A percentile compares a stretch with the other conserved stretches of the same genome.
These are phyloP conservation scores for Diaporthe humulicola DNA, from an alignment of 2,329 filamentous ascomycete genomes.

Conservation along the genomic window DNA sequence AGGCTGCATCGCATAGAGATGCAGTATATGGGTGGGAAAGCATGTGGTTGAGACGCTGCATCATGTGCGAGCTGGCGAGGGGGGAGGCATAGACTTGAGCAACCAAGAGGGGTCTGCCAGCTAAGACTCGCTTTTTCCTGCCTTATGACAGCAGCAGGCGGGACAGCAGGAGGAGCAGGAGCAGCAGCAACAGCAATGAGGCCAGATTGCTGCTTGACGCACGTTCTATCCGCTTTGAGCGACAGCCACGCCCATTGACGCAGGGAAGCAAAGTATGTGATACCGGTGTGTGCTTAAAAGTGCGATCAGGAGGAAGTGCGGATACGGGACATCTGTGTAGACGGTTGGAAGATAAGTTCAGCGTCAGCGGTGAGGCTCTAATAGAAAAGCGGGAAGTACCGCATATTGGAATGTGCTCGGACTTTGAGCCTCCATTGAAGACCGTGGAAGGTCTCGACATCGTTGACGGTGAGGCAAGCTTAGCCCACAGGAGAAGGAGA, in stretches of 20 bases:
- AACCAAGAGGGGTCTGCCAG: background rate
- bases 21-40: background rate
- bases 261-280: background rate
- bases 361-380: slow-evolving; percentile 1
- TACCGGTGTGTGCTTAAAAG: background rate
- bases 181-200: background rate
- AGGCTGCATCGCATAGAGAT: background rate
- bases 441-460: background rate
- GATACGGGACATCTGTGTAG: background rate
- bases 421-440: background rate
- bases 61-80: background rate
- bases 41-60: background rate
- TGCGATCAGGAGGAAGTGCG: background rate
- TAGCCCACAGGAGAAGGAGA: background rate
- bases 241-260: background rate
- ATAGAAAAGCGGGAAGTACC: background rate
- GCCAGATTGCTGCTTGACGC: background rate
- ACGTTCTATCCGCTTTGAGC: too few relatives aligned
- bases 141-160: too few relatives aligned
- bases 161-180: background rate
- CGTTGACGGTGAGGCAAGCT: background rate
- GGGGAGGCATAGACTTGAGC: background rate
- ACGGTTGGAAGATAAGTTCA: background rate
- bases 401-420: background rate
- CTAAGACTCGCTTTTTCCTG: slow-evolving; percentile 10